Percentiles rank a stretch among this genome's conserved stretches.
These are phyloP conservation scores for Cystobasidium sp. DNA, from an alignment of 1,284 basidiomycete species.

Conservation along the genomic window DNA sequence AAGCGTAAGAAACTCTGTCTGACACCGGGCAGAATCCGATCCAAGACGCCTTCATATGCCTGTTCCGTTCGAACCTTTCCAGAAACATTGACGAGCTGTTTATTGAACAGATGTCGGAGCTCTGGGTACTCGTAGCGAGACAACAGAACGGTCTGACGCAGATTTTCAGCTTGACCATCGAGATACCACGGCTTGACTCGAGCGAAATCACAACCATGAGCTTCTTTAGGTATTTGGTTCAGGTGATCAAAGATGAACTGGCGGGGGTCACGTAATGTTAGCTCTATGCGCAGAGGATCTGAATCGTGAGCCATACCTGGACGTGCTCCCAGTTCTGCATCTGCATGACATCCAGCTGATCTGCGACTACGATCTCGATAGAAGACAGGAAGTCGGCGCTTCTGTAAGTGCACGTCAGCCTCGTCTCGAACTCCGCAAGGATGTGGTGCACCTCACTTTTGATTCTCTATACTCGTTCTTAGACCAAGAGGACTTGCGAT, in stretches of 20 bases:
- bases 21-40: constrained; percentile 73
- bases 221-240: constrained; percentile 87
- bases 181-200: constrained; percentile 97
- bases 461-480: constrained; percentile 89
- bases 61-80: constrained; percentile 76
- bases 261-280: neutral
- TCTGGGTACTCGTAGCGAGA: constrained; percentile 90
- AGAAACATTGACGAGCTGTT: constrained; percentile 74
- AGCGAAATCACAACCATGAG: constrained; percentile 92
- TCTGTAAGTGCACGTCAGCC: constrained; percentile 58
- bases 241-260: constrained; percentile 84
- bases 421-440: neutral
- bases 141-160: constrained; percentile 88
- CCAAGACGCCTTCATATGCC: constrained; percentile 65
- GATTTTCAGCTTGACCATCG: constrained; percentile 77
- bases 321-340: constrained; percentile 99
- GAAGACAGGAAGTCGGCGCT: constrained; percentile 88
- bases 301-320: constrained; percentile 61
- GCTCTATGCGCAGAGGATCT: neutral
- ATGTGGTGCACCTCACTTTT: constrained; percentile 66
- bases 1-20: constrained; percentile 79
- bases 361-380: constrained; percentile 89
- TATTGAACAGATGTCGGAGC: constrained; percentile 76
- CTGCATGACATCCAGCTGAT: constrained; percentile 87
- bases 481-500: constrained; percentile 91